Percentiles rank a stretch among this genome's conserved stretches.
phyloP scores from a whole-genome alignment of 352 stramenopile species.

The Phytophthora pini region DNA sequence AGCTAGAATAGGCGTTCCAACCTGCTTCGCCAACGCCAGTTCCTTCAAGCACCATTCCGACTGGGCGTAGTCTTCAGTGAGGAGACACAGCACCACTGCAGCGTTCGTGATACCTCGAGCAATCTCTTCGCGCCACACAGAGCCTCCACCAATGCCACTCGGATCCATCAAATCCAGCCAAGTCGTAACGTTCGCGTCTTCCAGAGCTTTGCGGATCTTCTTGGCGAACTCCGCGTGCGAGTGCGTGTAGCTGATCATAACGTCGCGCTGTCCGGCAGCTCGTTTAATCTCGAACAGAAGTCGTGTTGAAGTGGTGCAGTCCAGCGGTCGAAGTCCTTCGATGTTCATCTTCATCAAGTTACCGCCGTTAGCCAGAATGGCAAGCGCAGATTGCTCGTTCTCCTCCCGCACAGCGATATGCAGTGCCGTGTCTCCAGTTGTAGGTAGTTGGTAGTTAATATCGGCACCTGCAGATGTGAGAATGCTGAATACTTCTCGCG shows the following conservation, averaged over 20 bases:
- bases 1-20: conserved; percentile 77
- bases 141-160: conserved; percentile 81
- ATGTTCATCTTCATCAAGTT: conserved; percentile 82
- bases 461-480: conserved; percentile 68
- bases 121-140: conserved; percentile 87
- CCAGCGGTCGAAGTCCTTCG: conserved; percentile 69
- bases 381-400: conserved; percentile 70
- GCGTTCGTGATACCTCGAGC: conserved; percentile 80
- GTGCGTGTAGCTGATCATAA: conserved; percentile 92
- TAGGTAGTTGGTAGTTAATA: conserved; percentile 75
- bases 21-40: conserved; percentile 80
- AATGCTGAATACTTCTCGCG: conserved; percentile 56
- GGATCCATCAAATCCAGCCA: conserved; percentile 90
- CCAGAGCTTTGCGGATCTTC: conserved; percentile 73
- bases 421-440: conserved; percentile 72
- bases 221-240: conserved; percentile 84
- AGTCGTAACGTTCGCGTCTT: conserved; percentile 82
- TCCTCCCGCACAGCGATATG: conserved; percentile 75
- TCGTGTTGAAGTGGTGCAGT: conserved; percentile 81
- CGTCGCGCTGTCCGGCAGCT: conserved; percentile 77
- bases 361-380: conserved; percentile 70
- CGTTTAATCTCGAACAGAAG: conserved; percentile 85
- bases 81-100: conserved; percentile 73
- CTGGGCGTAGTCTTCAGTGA: conserved; percentile 81
- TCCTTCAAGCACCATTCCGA: conserved; percentile 90